Evolutionary conservation across 306 rosid species (phyloP).

Genomic region (Carpinus fangiana): DNA sequence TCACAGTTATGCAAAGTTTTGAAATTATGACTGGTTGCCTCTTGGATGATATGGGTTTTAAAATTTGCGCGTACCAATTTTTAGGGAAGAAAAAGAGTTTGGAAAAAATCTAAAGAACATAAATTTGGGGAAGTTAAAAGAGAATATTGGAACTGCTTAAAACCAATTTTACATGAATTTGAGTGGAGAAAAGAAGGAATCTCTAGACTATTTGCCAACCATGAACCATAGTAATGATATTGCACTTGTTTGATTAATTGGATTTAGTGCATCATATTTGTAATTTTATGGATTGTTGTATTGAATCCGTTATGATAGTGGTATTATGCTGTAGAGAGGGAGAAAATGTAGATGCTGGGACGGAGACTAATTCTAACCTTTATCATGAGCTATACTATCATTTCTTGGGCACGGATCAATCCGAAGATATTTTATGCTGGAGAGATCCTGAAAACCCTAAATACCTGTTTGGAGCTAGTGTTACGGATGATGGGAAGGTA

Average conservation of each 20-base stretch:
- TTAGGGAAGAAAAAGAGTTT: neutral
- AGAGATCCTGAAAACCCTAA: conserved; percentile 78
- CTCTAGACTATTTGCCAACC: neutral
- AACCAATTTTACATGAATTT: neutral
- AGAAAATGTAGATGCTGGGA: conserved; percentile 71
- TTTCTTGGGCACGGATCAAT: conserved; percentile 79
- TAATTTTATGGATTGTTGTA: conserved; percentile 15
- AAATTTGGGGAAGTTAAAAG: too few species aligned
- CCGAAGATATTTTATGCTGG: conserved; percentile 86
- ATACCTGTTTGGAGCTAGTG: conserved; percentile 54
- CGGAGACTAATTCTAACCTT: conserved; percentile 79
- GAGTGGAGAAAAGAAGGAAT: neutral
- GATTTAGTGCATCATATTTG: neutral
- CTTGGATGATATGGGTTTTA: neutral
- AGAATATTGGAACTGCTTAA: neutral
- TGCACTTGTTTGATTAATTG: neutral
- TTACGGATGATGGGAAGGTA: conserved; percentile 91
- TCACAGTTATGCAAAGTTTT: conserved; percentile 7
- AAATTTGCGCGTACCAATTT: conserved; percentile 1
- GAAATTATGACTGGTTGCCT: neutral
- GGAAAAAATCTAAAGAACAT: too few species aligned
- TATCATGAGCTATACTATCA: conserved; percentile 81
- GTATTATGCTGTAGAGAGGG: conserved; percentile 54
- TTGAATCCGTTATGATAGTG: conserved; percentile 25
- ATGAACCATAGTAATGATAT: neutral